Evolutionary conservation across 306 rosid species (phyloP), one percentile per base, ranked within the genome.

Genomic region (Geum urbanum): DNA sequence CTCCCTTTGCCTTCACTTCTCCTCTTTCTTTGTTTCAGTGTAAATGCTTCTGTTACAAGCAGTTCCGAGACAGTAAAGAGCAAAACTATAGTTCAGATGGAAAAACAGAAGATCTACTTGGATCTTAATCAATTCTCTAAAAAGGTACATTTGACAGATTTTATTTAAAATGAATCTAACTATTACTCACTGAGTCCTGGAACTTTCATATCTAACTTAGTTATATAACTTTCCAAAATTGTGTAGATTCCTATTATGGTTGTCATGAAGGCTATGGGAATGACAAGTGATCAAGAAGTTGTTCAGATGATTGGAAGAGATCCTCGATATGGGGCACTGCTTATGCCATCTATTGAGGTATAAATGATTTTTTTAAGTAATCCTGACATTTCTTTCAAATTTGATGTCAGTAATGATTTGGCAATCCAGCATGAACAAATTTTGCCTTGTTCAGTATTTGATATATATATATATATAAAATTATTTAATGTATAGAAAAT

Each of bases 251-350:
- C 97, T 64, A 85, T 88, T 50, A 85, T 88, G 89, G 79, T 82
- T 11, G 95, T 92, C 76, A 83, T 92, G 88, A 88, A 89, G 80
- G 98, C 96, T 69, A 92, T 92, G 98, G 98, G 98, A 76, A 89
- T 92, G 96, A 86, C 86, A 71, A 80, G 87, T 68, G 89, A 86
- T 78, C 98, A 92, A 83, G 98, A 92, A 85, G 87, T 92, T 57
- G 77, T 82, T 32, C 96, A 92, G 76, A 89, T 92, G 98, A 51
- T 92, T 80, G 98, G 98, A 84, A 84, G 98, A 80, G 96, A 88
- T 85, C 94, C 94, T 75, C 88, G 92, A 44, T 92, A 92, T 71
- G 62, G 90, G 63, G 88, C 76, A 56, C 84, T 92, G 62, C 87
- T 92, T 62, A 65, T 92, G 78, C 96, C 96, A 45, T 92, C 98